Evolutionary conservation across 2,329 filamentous ascomycete genomes (phyloP), one percentile per base, ranked within the genome.

Genomic region (Ascochyta viciae-villosae): DNA sequence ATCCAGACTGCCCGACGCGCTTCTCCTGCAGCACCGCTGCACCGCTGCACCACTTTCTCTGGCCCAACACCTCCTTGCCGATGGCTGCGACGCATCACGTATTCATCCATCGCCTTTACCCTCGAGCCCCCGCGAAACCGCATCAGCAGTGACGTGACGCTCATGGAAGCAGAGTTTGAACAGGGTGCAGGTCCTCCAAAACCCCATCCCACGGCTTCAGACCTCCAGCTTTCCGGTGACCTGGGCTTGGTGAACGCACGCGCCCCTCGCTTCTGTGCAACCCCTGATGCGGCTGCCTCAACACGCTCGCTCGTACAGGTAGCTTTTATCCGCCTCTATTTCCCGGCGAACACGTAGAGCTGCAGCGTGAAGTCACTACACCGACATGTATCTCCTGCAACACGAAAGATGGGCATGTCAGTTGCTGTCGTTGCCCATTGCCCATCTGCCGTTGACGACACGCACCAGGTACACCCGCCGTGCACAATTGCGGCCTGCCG

Each of bases 211-310:
- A 59, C 53, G 51, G 59, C 46, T 15, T 40, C 50, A 44, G 46
- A 39, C 54, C 34, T 40, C 51, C 59, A 61, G 31, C 39, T 52
- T 59, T 63, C 62, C 65, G 57, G 58, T 60, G 55, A 65, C 62
- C 60, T 66, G 66, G 65, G 49, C 50, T 40, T 40, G 54, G 42
- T 62, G 58, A 55, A 54, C 48, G 58, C 57, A 37, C 41, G 47
- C 54, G 29, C 61, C 63, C 54, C 31, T 57, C 52, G 57, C 63
- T 61, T 65, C 40, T 29, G 46, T 51, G 57, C 54, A 49, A 57
- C 59, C 45, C 40, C 39, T 63, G 58, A 64, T 58, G 63, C 54
- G 60, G 48, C 48, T 61, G 37, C 46, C 42, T 41, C 54, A 60
- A 41, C 50, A 48, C n/a, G 16, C 52, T 43, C 35, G 19, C 19